Base-by-base conservation (phyloP, 768 basidiomycete genomes). In the button mushroom (Agaricus bisporus) region DNA sequence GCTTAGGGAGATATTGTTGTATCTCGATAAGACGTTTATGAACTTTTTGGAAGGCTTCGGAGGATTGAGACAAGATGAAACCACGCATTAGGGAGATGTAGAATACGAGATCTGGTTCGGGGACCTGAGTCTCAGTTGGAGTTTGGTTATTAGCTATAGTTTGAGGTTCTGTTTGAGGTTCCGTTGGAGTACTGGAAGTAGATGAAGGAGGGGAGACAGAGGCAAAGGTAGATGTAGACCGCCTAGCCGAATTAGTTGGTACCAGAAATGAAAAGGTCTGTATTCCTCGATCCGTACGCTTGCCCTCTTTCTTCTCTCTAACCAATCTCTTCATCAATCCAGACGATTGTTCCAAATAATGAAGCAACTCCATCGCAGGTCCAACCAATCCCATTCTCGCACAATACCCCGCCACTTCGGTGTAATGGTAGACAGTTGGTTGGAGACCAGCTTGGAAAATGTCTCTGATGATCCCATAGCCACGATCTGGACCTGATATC, bases 341-440 rank as follows among this genome's bases (percentile, higher is more conserved):
- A 14, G 47, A 54, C 8, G 26, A 29, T 15, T 25, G 49, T 59
- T 78, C 81, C 47, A 81, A 58, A 12, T 64, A 57, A 10, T 71
- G 64, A 32, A 86, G 64, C 29, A 85, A 64, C 20, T 62, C 49
- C 20, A 78, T 60, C 8, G 77, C 74, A 8, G 65, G 60, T 1
- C 8, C 12, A 0, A 65, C 58, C 36, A 77, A 67, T 1, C 73
- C 76, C 14, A 51, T 48, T 14, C 68, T 63, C 12, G 79, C 78
- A 58, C 75, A 82, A 10, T 64, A 66, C 1, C 75, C 72, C 0
- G 75, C 76, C 29, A 81, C 60, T 28, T 76, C 71, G n/a, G 78
- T 77, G 60, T 76, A 76, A 36, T 80, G 75, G n/a, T 75, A 63
- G 6, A 72, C 59, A 20, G 65, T 65, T 0, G 83, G 83, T 5